Evolutionary conservation across 1,284 basidiomycete species (phyloP), one percentile per base, ranked within the genome.

Genomic region (Exobasidium cylindrosporum): DNA sequence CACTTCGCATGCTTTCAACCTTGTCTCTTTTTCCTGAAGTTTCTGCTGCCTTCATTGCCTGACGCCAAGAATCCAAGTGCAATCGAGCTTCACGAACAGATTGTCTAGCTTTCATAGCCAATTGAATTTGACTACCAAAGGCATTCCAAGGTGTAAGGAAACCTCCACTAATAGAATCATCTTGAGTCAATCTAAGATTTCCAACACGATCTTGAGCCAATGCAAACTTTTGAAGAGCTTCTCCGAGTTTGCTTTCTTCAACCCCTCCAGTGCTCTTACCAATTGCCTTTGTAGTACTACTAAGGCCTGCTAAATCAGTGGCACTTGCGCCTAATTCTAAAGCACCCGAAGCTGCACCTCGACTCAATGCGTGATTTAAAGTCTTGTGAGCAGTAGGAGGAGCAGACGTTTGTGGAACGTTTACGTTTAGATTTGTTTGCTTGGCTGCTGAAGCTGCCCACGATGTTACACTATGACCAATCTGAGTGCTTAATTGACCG

Each of bases 401-500:
- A 31, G 81, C 68, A 35, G 77, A 58, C 14, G 86, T 83, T 77
- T 88, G 88, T 32, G 91, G 92, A 63, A 28, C 29, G n/a, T 3
- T 44, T 13, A 55, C 53, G 40, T 55, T 55, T 6, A 55, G 21
- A 44, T 65, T 70, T 46, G 67, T 65, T 49, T 73, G 83, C 82
- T 84, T 95, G 89, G 82, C 96, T 84, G 84, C 96, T 89, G 81
- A 86, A 85, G 70, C 91, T 86, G 69, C 95, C 95, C 81, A 98
- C 90, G 87, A 87, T 71, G 84, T 96, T 84, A 79, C 87, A 86
- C 76, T 89, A 86, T 62, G 89, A 85, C 80, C 95, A 86, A 71
- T 87, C 86, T 69, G 68, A 46, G 78, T 75, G 1, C 82, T 82
- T 28, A 84, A 73, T 69, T 85, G 84, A 17, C 76, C 74, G 40